Evolutionary conservation across 148 eudicot species (phyloP).

Genomic region (Chenopodium album): DNA sequence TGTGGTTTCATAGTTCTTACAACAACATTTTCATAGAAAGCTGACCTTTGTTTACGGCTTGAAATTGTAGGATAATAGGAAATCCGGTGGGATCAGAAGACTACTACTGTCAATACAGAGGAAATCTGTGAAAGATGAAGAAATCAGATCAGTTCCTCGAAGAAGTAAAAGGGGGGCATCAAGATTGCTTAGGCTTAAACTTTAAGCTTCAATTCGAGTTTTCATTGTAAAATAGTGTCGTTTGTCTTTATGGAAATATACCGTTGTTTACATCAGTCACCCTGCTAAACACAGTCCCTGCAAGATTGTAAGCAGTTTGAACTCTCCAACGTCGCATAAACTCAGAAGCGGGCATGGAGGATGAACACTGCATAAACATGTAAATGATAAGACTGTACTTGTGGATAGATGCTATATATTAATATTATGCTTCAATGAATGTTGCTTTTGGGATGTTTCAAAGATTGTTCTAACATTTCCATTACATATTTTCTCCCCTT

Average conservation of each 20-base stretch:
- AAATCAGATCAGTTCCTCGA: slow-evolving; percentile 32
- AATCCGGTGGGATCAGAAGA: slow-evolving; percentile 36
- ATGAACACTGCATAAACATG: background rate
- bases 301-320: background rate
- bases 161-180: slow-evolving; percentile 36
- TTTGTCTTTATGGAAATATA: background rate
- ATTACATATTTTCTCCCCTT: background rate
- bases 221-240: background rate
- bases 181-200: slow-evolving; percentile 32
- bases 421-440: no score
- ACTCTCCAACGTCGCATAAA: background rate
- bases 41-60: background rate
- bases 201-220: background rate
- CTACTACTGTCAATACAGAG: slow-evolving; percentile 25
- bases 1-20: background rate
- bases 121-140: slow-evolving; percentile 46
- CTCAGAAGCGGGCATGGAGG: background rate
- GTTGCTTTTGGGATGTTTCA: background rate
- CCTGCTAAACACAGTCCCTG: background rate
- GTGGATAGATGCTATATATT: background rate
- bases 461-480: background rate
- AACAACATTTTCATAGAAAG: background rate
- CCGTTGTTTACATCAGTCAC: background rate
- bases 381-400: background rate
- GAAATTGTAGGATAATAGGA: slow-evolving; percentile 40